Evolutionary conservation across 2,329 filamentous ascomycete genomes (phyloP).

Genomic region (Exophiala lecanii-corni): DNA sequence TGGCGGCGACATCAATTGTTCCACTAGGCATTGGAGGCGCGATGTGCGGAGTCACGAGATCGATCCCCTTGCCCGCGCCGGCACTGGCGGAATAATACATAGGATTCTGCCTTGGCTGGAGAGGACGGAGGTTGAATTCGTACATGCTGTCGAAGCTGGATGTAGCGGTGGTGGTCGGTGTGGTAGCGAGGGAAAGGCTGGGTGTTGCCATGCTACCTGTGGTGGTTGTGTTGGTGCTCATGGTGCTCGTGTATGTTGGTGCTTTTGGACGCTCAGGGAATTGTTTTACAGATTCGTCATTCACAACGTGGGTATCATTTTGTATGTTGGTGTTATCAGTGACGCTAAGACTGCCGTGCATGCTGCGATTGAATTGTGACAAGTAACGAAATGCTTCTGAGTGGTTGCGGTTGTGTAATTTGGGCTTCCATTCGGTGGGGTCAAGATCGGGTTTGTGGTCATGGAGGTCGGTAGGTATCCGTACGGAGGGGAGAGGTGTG

Average conservation of each 20-base stretch:
- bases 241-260: constrained; percentile 33
- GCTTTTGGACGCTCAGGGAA: constrained; percentile 5
- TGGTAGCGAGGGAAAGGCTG: constrained; percentile 31
- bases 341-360: constrained; percentile 3
- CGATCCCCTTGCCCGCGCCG: constrained; percentile 30
- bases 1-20: constrained; percentile 4
- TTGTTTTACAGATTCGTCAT: constrained; percentile 8
- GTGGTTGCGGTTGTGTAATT: constrained; percentile 32
- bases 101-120: constrained; percentile 39
- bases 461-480: constrained; percentile 39
- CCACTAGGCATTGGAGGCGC: constrained; percentile 12
- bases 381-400: constrained; percentile 44
- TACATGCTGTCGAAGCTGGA: constrained; percentile 35
- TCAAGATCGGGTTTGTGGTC: constrained; percentile 43
- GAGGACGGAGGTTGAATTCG: constrained; percentile 32
- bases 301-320: constrained; percentile 8
- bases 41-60: constrained; percentile 39
- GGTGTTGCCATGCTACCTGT: constrained; percentile 8
- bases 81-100: constrained; percentile 31
- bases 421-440: constrained; percentile 48
- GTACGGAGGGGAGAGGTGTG: constrained; percentile 26
- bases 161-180: constrained; percentile 27
- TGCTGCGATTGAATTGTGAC: constrained; percentile 38
- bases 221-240: constrained; percentile 27
- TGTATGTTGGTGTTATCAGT: not conserved